Conservation (phyloP, 2,329 filamentous ascomycete genomes). For the Aspergillus pseudoviridinutans region DNA sequence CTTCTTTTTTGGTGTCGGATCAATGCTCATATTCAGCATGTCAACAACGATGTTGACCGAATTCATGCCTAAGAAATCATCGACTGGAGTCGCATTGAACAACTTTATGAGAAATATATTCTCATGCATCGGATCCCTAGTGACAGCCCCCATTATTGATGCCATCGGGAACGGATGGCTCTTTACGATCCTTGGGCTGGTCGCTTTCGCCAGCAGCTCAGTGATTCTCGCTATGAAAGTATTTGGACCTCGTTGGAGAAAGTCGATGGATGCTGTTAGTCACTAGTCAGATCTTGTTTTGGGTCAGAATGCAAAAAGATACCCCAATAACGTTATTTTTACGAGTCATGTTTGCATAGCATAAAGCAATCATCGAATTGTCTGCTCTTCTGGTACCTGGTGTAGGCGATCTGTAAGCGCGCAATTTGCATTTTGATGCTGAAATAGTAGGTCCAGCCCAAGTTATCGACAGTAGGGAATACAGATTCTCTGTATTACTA, state of each 20-base stretch:
- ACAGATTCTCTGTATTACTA: no score
- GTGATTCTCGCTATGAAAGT: conserved; percentile 59
- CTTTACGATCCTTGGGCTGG: conserved; percentile 58
- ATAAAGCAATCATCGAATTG: not conserved
- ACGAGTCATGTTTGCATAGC: not conserved
- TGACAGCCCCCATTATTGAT: conserved; percentile 66
- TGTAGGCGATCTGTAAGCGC: not conserved
- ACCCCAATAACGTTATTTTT: not conserved
- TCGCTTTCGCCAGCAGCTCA: conserved; percentile 56
- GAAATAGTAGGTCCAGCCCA: no score
- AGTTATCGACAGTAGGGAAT: no score
- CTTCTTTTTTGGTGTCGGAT: conserved; percentile 71
- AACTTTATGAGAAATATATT: conserved; percentile 79
- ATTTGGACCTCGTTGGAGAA: conserved; percentile 61
- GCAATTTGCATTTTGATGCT: not conserved
- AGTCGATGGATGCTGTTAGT: conserved; percentile 51
- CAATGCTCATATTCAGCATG: conserved; percentile 73
- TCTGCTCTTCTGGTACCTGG: not conserved
- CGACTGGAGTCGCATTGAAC: conserved; percentile 72
- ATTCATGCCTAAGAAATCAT: conserved; percentile 69
- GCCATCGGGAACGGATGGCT: conserved; percentile 73
- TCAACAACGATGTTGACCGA: conserved; percentile 81
- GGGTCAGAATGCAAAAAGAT: not conserved
- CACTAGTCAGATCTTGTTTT: conserved; percentile 6
- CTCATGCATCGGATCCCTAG: conserved; percentile 65